Evolutionary conservation across 208 protist species (phyloP), one percentile per base, ranked within the genome.

Genomic region (Trypanosoma avium): DNA sequence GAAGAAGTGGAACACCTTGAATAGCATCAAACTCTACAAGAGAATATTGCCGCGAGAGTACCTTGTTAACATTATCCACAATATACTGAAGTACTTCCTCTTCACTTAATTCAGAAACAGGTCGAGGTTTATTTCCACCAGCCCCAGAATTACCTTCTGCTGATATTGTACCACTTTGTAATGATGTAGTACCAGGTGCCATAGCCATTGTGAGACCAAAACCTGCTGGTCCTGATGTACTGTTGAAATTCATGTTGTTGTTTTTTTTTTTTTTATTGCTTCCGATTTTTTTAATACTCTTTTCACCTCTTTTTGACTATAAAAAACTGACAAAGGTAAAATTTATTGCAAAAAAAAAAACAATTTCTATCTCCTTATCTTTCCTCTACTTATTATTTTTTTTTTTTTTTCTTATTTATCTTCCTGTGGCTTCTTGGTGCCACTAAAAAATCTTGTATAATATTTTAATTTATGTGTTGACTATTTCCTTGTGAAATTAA

Each of bases 1-100:
- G 92, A 49, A 97, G 75, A 3, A 97, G 76, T 45, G 77, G 52
- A 45, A 67, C 72, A 1, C 79, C 75, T 8, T 73, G 54, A 29
- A 95, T 75, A 5, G 66, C 69, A 61, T 97, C 92, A 66, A 97
- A 97, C 42, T 92, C 86, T 2, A 97, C 92, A 26, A 96, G 79
- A 27, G 85, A 92, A 79, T 94, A 94, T 45, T 76, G 77, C 2
- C 83, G 73, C 6, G 76, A 61, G 0, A 96, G 73, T 15, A 78
- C 61, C n/a, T 63, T 78, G 65, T 96, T 96, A 24, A 88, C 76
- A 42, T 86, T 76, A 29, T 96, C 85, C 36, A 96, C 90, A 49
- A 96, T 84, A 50, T 75, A 82, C 48, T 82, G 82, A 2, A 96
- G 67, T 13, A 95, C 64, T 46, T 93, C 86, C 45, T 88, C 76